Conservation (phyloP, 2,329 filamentous ascomycete species). For the Teratosphaeria epicoccoides region DNA sequence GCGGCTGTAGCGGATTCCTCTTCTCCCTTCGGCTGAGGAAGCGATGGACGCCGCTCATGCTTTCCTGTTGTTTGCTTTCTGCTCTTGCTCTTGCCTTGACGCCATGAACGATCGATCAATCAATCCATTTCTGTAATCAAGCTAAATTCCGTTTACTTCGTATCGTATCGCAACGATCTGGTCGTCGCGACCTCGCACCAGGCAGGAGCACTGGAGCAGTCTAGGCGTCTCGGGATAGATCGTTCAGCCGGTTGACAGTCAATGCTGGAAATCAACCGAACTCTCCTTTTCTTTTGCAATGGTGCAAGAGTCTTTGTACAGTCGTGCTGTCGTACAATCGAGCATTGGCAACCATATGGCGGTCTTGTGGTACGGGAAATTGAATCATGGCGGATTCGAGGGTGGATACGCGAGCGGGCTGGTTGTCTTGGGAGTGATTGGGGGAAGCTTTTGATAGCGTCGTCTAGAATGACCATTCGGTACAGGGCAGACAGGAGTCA, state of each 20-base stretch:
- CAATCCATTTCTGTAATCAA: too few species aligned
- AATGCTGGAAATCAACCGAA: background rate
- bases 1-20: slow-evolving; percentile 8
- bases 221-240: background rate
- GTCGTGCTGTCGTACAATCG: background rate
- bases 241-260: background rate
- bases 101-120: too few species aligned
- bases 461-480: too few species aligned
- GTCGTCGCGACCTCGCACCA: background rate
- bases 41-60: slow-evolving; percentile 46
- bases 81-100: background rate
- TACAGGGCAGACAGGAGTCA: too few species aligned
- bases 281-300: background rate
- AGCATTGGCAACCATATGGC: background rate
- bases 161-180: background rate
- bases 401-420: background rate
- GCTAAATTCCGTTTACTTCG: too few species aligned
- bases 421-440: background rate
- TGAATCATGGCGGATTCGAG: background rate
- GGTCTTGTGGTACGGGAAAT: background rate
- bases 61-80: background rate
- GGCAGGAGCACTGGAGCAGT: background rate
- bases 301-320: background rate
- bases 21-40: slow-evolving; percentile 63
- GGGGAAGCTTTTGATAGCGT: background rate